Conservation (phyloP, 2,329 filamentous ascomycete genomes). For the Cordyceps javanica region DNA sequence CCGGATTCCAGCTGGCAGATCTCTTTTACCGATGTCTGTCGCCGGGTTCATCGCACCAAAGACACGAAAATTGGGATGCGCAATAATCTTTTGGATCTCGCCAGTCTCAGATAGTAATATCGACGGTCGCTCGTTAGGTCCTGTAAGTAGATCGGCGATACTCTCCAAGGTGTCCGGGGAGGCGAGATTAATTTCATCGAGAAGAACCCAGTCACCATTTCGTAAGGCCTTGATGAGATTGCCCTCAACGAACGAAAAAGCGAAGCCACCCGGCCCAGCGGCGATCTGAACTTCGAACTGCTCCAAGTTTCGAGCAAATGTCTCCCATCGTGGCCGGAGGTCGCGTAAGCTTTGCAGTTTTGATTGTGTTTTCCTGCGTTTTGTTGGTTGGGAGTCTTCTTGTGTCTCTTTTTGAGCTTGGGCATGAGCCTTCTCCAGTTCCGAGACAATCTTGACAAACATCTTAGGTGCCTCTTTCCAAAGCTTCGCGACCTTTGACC, state of each 20-base stretch:
- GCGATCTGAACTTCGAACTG: constrained; percentile 77
- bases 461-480: constrained; percentile 88
- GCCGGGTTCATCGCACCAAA: constrained; percentile 99
- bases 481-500: constrained; percentile 76
- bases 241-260: constrained; percentile 93
- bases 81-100: constrained; percentile 81
- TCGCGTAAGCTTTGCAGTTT: constrained; percentile 59
- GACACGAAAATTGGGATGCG: constrained; percentile 88
- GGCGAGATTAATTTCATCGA: constrained; percentile 96
- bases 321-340: constrained; percentile 66
- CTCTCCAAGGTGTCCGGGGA: constrained; percentile 92
- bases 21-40: constrained; percentile 93
- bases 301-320: constrained; percentile 66
- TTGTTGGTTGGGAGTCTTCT: constrained; percentile 54
- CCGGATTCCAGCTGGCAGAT: constrained; percentile 79
- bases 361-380: constrained; percentile 59
- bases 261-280: constrained; percentile 68
- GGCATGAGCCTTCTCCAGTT: constrained; percentile 41
- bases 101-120: constrained; percentile 90
- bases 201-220: constrained; percentile 92
- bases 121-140: constrained; percentile 65
- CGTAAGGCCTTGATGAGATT: constrained; percentile 93
- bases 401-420: constrained; percentile 30
- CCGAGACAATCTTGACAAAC: constrained; percentile 64
- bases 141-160: constrained; percentile 80